Evolutionary conservation across 805 yeast species (phyloP).

Genomic region (Teunomyces lycoperdinae): DNA sequence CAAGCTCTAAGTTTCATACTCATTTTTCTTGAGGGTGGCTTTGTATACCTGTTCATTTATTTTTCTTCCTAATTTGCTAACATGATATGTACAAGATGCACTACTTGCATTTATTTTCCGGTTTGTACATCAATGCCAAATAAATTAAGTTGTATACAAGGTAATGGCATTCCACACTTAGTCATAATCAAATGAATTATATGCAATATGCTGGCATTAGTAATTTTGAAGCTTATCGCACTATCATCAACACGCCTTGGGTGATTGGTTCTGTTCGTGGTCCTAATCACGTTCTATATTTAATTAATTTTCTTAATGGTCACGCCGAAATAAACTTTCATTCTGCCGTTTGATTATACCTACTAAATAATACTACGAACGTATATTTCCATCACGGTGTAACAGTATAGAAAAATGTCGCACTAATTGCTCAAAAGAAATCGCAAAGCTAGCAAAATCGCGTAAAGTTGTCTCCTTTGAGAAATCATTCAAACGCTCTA

Average conservation of each 20-base stretch:
- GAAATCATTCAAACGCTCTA: background rate
- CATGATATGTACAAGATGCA: background rate
- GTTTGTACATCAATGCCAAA: background rate
- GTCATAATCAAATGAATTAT: background rate
- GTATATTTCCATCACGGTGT: background rate
- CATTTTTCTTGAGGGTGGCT: background rate
- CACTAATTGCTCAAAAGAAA: background rate
- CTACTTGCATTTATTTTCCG: background rate
- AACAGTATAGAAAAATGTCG: background rate
- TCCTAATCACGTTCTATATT: too few relatives aligned
- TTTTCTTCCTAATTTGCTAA: background rate
- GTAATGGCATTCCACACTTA: background rate
- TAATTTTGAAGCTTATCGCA: background rate
- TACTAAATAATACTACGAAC: background rate
- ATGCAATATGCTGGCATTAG: background rate
- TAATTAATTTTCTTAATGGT: too few relatives aligned
- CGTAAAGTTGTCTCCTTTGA: background rate
- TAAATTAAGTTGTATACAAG: background rate
- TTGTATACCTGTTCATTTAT: background rate
- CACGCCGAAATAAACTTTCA: background rate
- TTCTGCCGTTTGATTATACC: background rate
- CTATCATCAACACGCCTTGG: too few relatives aligned
- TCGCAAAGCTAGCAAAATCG: background rate
- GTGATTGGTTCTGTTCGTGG: too few relatives aligned
- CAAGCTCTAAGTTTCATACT: background rate